These are phyloP conservation scores for Pythium aquatile DNA, from an alignment of 352 stramenopile genomes.

Conservation along the genomic window DNA sequence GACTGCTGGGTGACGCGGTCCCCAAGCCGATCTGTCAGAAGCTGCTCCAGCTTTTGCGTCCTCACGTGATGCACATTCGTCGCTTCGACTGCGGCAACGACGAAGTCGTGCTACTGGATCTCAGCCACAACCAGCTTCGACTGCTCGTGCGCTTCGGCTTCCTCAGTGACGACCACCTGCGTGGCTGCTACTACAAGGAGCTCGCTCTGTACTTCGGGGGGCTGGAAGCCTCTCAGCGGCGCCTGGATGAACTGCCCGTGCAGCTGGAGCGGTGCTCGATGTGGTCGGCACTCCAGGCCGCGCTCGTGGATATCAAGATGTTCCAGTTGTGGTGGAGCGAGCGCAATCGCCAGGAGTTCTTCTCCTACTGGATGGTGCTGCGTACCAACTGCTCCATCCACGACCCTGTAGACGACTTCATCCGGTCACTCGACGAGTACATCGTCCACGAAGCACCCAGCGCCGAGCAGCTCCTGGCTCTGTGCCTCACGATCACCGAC, in stretches of 20 bases:
- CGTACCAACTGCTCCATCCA: constrained; percentile 59
- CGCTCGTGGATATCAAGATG: constrained; percentile 85
- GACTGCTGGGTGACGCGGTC: constrained; percentile 55
- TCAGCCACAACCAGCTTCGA: constrained; percentile 78
- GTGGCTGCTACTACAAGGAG: constrained; percentile 68
- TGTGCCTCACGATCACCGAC: constrained; percentile 79
- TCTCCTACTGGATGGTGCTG: constrained; percentile 77
- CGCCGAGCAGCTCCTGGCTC: constrained; percentile 57
- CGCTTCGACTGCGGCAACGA: constrained; percentile 45
- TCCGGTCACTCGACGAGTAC: constrained; percentile 76
- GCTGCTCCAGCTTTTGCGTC: constrained; percentile 47
- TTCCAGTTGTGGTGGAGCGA: constrained; percentile 84
- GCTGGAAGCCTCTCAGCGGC: constrained; percentile 65
- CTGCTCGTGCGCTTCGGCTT: constrained; percentile 74
- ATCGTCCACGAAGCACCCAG: constrained; percentile 58
- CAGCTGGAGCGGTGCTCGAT: constrained; percentile 71
- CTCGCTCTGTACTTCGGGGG: constrained; percentile 73
- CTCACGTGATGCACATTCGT: constrained; percentile 74
- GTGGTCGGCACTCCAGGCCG: constrained; percentile 62
- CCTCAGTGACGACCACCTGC: constrained; percentile 60
- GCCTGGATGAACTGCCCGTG: constrained; percentile 78
- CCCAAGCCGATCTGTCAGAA: constrained; percentile 38
- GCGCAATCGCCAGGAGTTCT: constrained; percentile 78
- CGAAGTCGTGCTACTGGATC: constrained; percentile 58
- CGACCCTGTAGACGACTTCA: constrained; percentile 79